Percentiles rank a stretch among this genome's conserved stretches.
These are phyloP conservation scores for Aspergillus niger DNA, from an alignment of 2,329 filamentous ascomycete species.

Conservation along the genomic window DNA sequence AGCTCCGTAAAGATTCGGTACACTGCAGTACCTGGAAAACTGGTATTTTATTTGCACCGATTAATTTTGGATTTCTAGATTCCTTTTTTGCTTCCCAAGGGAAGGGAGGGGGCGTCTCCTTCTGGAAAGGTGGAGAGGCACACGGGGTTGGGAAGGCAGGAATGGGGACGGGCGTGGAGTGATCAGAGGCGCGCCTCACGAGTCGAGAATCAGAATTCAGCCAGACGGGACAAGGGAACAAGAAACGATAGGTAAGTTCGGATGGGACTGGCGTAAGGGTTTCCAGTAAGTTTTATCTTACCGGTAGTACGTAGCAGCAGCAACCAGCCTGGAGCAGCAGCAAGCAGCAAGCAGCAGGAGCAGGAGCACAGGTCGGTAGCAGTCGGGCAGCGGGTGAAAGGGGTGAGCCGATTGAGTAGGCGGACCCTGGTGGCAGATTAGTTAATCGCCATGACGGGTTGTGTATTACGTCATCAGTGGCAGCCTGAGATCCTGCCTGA, in stretches of 20 bases:
- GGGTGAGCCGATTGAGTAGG: neutral
- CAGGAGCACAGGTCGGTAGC: neutral
- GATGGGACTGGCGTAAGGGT: constrained; percentile 15
- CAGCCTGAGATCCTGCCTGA: too few relatives aligned
- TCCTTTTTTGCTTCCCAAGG: neutral
- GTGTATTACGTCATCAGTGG: neutral
- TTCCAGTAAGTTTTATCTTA: constrained; percentile 23
- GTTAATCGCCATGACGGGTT: neutral
- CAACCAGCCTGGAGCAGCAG: constrained; percentile 10
- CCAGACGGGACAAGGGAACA: constrained; percentile 11
- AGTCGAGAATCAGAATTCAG: constrained; percentile 14
- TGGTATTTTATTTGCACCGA: constrained; percentile 22
- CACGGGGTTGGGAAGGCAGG: constrained; percentile 22
- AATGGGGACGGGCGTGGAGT: constrained; percentile 31
- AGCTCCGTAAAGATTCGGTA: constrained; percentile 16
- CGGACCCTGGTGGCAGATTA: neutral
- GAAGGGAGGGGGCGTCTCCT: constrained; percentile 13
- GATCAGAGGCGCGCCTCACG: constrained; percentile 19
- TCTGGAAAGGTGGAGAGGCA: constrained; percentile 34
- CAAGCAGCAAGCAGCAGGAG: neutral
- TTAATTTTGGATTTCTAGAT: constrained; percentile 1
- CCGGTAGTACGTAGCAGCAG: constrained; percentile 23
- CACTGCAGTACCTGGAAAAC: constrained; percentile 19
- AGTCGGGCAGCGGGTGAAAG: constrained; percentile 1
- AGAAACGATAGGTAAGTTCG: constrained; percentile 13